Percentiles rank a stretch among this genome's conserved stretches.
These are phyloP conservation scores for Salvia hispanica DNA, from an alignment of 257 asterid genomes.

Conservation along the genomic window DNA sequence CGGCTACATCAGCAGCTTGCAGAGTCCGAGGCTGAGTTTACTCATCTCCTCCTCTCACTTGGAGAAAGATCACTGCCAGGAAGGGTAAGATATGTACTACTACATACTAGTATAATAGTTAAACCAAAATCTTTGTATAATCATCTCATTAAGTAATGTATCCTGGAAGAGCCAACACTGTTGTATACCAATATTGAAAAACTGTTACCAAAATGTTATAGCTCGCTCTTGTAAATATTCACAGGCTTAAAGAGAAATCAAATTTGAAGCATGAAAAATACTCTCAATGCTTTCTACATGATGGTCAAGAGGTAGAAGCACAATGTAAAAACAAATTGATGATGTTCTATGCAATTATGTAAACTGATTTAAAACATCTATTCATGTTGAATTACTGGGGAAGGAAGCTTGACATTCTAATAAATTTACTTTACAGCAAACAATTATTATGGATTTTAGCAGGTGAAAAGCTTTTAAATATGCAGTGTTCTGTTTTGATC, in stretches of 20 bases:
- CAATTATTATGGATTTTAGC: constrained; percentile 11
- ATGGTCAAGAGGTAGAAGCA: neutral
- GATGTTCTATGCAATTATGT: neutral
- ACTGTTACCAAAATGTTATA: neutral
- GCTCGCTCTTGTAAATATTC: neutral
- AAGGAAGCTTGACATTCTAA: constrained; percentile 10
- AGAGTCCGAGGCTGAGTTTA: constrained; percentile 88
- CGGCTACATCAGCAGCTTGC: constrained; percentile 89
- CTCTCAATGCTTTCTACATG: neutral
- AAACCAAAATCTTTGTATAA: neutral
- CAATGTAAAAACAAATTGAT: neutral
- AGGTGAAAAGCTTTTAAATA: constrained; percentile 18
- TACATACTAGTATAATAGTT: too few relatives aligned
- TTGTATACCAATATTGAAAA: constrained; percentile 6
- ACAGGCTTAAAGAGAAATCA: neutral
- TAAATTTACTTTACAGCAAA: neutral
- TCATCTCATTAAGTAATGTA: neutral
- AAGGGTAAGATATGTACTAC: constrained; percentile 52
- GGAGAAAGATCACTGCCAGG: constrained; percentile 96
- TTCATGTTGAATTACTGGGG: neutral
- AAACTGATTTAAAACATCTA: neutral
- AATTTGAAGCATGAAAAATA: neutral
- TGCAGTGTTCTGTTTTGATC: constrained; percentile 18
- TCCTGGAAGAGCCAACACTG: constrained; percentile 1
- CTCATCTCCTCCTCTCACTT: constrained; percentile 83